phyloP scores from a whole-genome alignment of 1,284 basidiomycete species.

The Phylloporus gajari region DNA sequence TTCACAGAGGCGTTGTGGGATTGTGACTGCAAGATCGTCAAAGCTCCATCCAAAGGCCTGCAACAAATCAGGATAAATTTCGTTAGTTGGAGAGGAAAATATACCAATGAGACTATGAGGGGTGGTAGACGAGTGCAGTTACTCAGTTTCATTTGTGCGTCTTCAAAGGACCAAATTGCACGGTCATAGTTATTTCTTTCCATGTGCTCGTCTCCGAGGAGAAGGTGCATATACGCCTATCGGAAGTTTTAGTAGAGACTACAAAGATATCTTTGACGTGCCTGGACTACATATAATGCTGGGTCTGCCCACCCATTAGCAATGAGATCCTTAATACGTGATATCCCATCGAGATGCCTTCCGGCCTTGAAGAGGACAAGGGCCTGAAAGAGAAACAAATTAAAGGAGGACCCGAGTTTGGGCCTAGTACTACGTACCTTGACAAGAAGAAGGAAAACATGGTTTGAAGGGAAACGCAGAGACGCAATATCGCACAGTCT shows the following conservation, averaged over 20 bases:
- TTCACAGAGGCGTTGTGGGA: background rate
- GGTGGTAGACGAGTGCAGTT: background rate
- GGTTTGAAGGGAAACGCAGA: background rate
- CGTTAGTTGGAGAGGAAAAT: background rate
- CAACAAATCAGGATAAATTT: background rate
- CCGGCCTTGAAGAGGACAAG: background rate
- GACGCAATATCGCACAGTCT: background rate
- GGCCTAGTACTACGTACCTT: background rate
- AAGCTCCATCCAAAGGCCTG: background rate
- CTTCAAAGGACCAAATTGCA: background rate
- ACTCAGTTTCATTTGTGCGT: background rate
- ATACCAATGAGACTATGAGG: background rate
- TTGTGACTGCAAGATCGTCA: background rate
- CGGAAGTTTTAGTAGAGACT: background rate
- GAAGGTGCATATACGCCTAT: background rate
- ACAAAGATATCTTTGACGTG: background rate
- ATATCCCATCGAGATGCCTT: background rate
- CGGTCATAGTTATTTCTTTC: background rate
- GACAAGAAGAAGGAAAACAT: background rate
- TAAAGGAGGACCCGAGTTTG: background rate
- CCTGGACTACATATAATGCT: background rate
- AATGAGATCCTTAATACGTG: background rate
- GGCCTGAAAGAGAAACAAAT: too few species aligned
- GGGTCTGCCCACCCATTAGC: background rate
- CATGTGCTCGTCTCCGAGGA: background rate